Conservation (phyloP, 2,329 filamentous ascomycete genomes). For the Diaporthe destruens region DNA sequence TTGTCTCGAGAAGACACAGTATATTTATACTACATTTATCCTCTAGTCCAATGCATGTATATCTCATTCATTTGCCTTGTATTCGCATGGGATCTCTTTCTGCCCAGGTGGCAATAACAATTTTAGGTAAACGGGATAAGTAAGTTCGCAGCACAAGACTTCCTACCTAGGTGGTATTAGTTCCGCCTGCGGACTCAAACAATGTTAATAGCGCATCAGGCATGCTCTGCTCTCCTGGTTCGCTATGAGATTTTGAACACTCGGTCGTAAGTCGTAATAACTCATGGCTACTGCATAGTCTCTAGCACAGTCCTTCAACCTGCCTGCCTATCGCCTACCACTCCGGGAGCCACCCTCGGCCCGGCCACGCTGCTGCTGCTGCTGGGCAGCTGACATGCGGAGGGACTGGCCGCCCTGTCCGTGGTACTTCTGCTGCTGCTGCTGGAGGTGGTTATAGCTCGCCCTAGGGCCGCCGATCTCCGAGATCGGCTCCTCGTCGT, state of each 20-base stretch:
- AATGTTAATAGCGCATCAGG: background rate
- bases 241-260: background rate
- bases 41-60: conserved; percentile 25
- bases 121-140: background rate
- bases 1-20: conserved; percentile 6
- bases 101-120: background rate
- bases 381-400: conserved; percentile 8
- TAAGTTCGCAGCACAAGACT: background rate
- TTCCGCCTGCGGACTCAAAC: too few relatives aligned
- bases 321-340: background rate
- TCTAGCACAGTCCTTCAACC: background rate
- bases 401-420: conserved; percentile 37
- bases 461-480: conserved; percentile 12
- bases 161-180: too few relatives aligned
- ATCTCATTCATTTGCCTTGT: background rate
- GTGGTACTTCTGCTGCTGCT: conserved; percentile 39
- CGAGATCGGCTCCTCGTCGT: conserved; percentile 38
- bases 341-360: conserved; percentile 12
- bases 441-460: conserved; percentile 34
- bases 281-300: conserved; percentile 1
- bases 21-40: conserved; percentile 11
- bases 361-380: conserved; percentile 33
- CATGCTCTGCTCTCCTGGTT: background rate
- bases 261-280: conserved; percentile 26
- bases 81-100: background rate